Percentiles rank a stretch among this genome's conserved stretches.
phyloP scores from a whole-genome alignment of 441 rosid genomes.

The Daphne laureola region DNA sequence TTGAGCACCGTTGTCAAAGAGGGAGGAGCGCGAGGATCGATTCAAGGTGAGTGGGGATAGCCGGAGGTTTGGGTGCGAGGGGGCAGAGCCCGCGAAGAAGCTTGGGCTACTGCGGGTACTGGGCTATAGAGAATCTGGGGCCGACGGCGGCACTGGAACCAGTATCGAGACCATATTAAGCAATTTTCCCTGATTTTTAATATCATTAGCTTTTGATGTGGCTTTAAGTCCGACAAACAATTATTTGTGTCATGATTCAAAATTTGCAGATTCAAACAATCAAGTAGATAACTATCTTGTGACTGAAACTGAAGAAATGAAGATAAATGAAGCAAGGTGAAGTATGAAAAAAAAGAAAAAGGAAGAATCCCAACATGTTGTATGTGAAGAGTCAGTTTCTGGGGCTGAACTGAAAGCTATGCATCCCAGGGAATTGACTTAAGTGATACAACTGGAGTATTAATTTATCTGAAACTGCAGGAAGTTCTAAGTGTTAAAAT shows the following conservation, averaged over 20 bases:
- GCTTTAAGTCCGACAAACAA: slow-evolving; percentile 30
- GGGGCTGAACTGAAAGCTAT: slow-evolving; percentile 86
- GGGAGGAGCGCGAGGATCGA: no score
- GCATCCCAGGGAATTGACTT: slow-evolving; percentile 73
- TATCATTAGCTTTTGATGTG: slow-evolving; percentile 52
- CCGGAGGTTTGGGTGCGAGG: no score
- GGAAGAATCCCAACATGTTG: slow-evolving; percentile 27
- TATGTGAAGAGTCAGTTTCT: slow-evolving; percentile 45
- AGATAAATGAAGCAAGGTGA: slow-evolving; percentile 37
- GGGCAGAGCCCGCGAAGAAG: no score
- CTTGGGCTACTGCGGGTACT: no score
- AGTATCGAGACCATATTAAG: no score
- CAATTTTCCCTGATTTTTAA: no score
- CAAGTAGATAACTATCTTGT: slow-evolving; percentile 48
- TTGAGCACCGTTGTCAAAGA: no score
- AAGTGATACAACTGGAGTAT: slow-evolving; percentile 34
- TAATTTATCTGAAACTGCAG: slow-evolving; percentile 57
- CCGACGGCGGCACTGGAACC: no score
- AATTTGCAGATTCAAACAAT: slow-evolving; percentile 26
- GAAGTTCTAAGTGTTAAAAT: slow-evolving; percentile 39
- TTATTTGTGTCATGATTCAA: slow-evolving; percentile 28
- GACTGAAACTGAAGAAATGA: slow-evolving; percentile 57
- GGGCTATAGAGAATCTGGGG: no score
- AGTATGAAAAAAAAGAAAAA: slow-evolving; percentile 21
- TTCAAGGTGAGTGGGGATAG: no score